Evolutionary conservation across 345 rosid genomes (phyloP).

Genomic region (Bruguiera parviflora): DNA sequence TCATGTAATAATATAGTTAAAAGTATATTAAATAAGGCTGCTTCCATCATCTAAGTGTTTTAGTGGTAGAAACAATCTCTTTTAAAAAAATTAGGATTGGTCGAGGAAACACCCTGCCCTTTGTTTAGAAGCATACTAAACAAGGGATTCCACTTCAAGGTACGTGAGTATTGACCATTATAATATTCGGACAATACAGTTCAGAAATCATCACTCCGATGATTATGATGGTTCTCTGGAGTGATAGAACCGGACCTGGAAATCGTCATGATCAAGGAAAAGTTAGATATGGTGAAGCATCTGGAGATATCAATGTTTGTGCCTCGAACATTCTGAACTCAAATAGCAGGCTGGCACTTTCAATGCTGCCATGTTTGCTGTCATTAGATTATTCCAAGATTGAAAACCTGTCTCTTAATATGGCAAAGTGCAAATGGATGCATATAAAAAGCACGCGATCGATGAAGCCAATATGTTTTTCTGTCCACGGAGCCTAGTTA

Average conservation of each 20-base stretch:
- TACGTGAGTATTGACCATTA: too few species aligned
- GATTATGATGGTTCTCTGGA: too few species aligned
- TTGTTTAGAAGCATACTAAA: too few species aligned
- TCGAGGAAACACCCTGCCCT: too few species aligned
- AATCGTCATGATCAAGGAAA: conserved; percentile 9
- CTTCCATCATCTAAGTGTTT: too few species aligned
- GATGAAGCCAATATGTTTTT: not conserved
- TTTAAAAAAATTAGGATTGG: not conserved
- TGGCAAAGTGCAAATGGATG: not conserved
- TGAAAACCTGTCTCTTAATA: not conserved
- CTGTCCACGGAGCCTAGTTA: too few species aligned
- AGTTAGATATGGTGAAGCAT: not conserved
- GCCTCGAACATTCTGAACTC: conserved; percentile 8
- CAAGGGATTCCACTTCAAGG: too few species aligned
- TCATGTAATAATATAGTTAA: conserved; percentile 1
- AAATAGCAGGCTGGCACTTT: conserved; percentile 4
- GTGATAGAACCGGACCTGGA: too few species aligned
- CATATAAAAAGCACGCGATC: not conserved
- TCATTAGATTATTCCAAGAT: not conserved
- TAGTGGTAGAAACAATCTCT: too few species aligned
- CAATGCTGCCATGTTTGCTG: conserved; percentile 3
- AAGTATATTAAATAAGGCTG: not conserved
- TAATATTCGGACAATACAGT: not conserved
- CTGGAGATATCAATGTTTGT: conserved; percentile 12
- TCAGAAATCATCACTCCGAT: too few species aligned